Conservation (phyloP, 2,329 filamentous ascomycete genomes). For the Gremmenia infestans region DNA sequence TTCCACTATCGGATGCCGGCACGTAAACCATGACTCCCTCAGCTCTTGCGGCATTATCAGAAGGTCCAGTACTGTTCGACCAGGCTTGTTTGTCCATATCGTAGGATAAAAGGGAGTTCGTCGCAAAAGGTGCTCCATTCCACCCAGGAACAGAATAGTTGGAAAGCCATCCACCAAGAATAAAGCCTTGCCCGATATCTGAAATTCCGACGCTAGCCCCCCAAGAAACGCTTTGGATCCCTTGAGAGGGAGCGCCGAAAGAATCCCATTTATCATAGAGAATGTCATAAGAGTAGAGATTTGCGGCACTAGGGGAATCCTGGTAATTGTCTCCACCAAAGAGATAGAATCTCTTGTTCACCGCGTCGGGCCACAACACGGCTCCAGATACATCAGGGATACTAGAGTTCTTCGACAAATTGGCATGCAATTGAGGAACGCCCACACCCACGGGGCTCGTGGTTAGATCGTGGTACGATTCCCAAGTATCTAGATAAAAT, state of each 20-base stretch:
- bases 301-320: constrained; percentile 40
- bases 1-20: constrained; percentile 52
- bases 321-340: constrained; percentile 53
- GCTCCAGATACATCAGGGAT: constrained; percentile 47
- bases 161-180: constrained; percentile 58
- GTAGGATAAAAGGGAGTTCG: constrained; percentile 49
- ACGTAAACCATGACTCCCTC: constrained; percentile 58
- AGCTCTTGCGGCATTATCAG: constrained; percentile 45
- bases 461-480: constrained; percentile 55
- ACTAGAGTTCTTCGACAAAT: constrained; percentile 52
- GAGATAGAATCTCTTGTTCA: constrained; percentile 59
- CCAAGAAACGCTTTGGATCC: constrained; percentile 46
- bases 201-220: constrained; percentile 53
- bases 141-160: constrained; percentile 48
- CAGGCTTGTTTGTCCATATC: constrained; percentile 48
- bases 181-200: constrained; percentile 51
- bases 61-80: constrained; percentile 48
- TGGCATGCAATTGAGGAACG: constrained; percentile 48
- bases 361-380: constrained; percentile 53
- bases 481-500: constrained; percentile 41
- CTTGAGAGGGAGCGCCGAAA: constrained; percentile 34
- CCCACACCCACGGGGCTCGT: constrained; percentile 35
- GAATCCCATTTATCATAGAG: constrained; percentile 51
- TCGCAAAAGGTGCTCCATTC: constrained; percentile 43
- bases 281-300: constrained; percentile 54